A percentile compares a stretch with the other conserved stretches of the same genome.
These are phyloP conservation scores for Pythium vanterpoolii DNA, from an alignment of 352 stramenopile genomes.

Conservation along the genomic window DNA sequence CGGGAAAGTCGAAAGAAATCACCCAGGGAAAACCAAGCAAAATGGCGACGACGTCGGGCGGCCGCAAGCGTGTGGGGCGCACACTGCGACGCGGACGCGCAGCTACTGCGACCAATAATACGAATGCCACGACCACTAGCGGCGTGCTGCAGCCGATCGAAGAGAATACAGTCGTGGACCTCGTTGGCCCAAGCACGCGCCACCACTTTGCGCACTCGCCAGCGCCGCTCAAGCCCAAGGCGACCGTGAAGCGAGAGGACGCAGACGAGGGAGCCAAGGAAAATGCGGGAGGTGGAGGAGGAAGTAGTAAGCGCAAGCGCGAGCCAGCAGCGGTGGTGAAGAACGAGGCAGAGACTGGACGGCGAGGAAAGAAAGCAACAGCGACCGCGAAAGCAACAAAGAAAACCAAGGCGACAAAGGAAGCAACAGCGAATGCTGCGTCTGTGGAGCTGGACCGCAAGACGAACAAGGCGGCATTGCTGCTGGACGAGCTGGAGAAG, in stretches of 20 bases:
- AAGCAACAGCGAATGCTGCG: slow-evolving; percentile 19
- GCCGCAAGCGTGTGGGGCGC: slow-evolving; percentile 36
- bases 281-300: neutral
- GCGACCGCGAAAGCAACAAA: neutral
- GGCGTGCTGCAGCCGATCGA: slow-evolving; percentile 46
- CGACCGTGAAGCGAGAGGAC: slow-evolving; percentile 14
- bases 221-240: slow-evolving; percentile 12
- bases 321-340: neutral
- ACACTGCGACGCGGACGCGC: slow-evolving; percentile 38
- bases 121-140: neutral
- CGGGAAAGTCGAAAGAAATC: neutral
- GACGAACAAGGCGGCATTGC: slow-evolving; percentile 32
- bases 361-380: neutral
- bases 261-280: slow-evolving; percentile 20
- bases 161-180: slow-evolving; percentile 53
- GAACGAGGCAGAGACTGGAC: neutral
- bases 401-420: slow-evolving; percentile 7
- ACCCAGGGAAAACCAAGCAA: neutral
- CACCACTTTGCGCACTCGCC: slow-evolving; percentile 32
- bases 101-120: neutral
- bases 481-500: slow-evolving; percentile 61
- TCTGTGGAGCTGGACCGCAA: slow-evolving; percentile 34
- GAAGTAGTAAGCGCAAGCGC: slow-evolving; percentile 18
- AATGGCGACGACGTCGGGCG: slow-evolving; percentile 34
- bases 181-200: slow-evolving; percentile 22